phyloP scores from a whole-genome alignment of 148 eudicot species.

The Nyssa sinensis region DNA sequence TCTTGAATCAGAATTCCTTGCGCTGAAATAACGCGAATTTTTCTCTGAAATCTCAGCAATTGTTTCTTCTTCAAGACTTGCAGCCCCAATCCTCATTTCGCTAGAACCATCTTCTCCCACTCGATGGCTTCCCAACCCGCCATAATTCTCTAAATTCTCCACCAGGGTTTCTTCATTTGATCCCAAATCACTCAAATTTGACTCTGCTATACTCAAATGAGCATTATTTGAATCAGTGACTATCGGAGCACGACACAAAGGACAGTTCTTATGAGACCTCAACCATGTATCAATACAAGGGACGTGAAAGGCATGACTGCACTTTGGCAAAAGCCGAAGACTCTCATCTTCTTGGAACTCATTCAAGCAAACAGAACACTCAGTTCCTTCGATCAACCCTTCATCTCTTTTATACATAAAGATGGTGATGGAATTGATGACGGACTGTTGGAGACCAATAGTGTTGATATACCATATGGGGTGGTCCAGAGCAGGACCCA shows the following conservation, averaged over 20 bases:
- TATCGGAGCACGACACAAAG: slow-evolving; percentile 62
- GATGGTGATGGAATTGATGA: slow-evolving; percentile 53
- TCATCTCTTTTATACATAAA: slow-evolving; percentile 44
- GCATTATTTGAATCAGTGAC: slow-evolving; percentile 19
- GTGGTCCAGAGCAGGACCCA: slow-evolving; percentile 25
- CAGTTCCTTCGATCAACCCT: slow-evolving; percentile 38
- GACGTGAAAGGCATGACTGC: slow-evolving; percentile 66
- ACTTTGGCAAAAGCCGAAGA: slow-evolving; percentile 64
- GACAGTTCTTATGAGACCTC: slow-evolving; percentile 60
- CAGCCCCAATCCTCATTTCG: slow-evolving; percentile 13
- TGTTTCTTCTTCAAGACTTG: slow-evolving; percentile 17
- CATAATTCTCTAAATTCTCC: slow-evolving; percentile 14
- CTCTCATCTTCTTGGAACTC: slow-evolving; percentile 59
- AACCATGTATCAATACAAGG: slow-evolving; percentile 66
- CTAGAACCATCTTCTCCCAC: slow-evolving; percentile 9
- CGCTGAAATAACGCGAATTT: background rate
- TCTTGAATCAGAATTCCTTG: slow-evolving; percentile 27
- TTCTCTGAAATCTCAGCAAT: slow-evolving; percentile 18
- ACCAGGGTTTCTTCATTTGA: background rate
- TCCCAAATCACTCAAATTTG: slow-evolving; percentile 12
- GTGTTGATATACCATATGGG: slow-evolving; percentile 61
- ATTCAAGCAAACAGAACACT: slow-evolving; percentile 60
- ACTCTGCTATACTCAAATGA: background rate
- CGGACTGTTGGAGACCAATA: slow-evolving; percentile 44
- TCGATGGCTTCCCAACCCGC: slow-evolving; percentile 8